phyloP scores from a whole-genome alignment of 495 filamentous ascomycete species.

The Poronia punctata region DNA sequence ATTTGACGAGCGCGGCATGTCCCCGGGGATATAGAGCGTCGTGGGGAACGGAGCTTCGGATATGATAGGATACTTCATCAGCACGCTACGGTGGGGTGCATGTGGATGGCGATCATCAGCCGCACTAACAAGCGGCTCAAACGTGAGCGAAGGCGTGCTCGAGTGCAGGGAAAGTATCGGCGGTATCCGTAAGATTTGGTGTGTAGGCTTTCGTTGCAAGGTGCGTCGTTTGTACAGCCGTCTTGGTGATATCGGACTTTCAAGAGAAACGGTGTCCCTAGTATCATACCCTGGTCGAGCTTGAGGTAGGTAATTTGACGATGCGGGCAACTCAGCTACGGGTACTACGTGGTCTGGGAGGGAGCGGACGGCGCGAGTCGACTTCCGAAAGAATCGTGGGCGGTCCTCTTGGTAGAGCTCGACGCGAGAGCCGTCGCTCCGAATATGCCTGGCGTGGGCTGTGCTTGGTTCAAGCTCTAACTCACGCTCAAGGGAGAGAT shows the following conservation, averaged over 20 bases:
- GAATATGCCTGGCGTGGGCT: slow-evolving; percentile 5
- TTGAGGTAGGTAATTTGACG: neutral
- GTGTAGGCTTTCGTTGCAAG: neutral
- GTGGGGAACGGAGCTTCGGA: neutral
- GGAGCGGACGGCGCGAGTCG: too few species aligned
- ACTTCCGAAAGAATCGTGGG: neutral
- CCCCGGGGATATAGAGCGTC: neutral
- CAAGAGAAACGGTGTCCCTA: slow-evolving; percentile 1
- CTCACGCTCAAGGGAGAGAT: too few species aligned
- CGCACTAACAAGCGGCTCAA: neutral
- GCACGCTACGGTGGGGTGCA: neutral
- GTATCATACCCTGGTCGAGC: neutral
- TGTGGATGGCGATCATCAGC: neutral
- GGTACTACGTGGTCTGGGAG: too few species aligned
- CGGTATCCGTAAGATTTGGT: neutral
- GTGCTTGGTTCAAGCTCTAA: slow-evolving; percentile 4
- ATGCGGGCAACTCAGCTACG: too few species aligned
- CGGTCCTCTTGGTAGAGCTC: too few species aligned
- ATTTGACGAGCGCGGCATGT: slow-evolving; percentile 4
- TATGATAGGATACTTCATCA: neutral
- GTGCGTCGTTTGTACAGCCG: slow-evolving; percentile 1
- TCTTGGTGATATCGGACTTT: neutral
- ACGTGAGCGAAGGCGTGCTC: neutral
- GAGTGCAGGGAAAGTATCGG: too few species aligned
- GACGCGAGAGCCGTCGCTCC: too few species aligned